Evolutionary conservation across 2,329 filamentous ascomycete species (phyloP).

Genomic region (Diaporthe velutina): DNA sequence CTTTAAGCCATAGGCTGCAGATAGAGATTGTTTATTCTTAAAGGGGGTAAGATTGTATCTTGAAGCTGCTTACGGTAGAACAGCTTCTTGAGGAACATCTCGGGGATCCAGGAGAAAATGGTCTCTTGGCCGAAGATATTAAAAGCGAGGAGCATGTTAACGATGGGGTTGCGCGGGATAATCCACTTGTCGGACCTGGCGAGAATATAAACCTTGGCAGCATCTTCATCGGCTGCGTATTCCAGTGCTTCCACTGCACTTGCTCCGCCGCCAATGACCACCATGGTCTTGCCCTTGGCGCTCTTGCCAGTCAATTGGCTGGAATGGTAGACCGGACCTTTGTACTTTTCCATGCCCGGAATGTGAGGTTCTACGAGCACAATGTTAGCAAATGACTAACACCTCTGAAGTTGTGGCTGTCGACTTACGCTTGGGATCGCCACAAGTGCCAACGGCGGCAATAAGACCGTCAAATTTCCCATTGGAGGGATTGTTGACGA

Average conservation of each 20-base stretch:
- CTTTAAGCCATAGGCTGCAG: too few species aligned
- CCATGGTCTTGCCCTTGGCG: constrained; percentile 80
- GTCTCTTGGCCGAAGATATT: constrained; percentile 87
- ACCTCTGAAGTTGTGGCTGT: background rate
- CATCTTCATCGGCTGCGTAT: constrained; percentile 77
- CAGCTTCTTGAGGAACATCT: constrained; percentile 78
- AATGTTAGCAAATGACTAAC: constrained; percentile 57
- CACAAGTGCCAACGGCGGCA: constrained; percentile 84
- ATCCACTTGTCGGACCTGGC: constrained; percentile 89
- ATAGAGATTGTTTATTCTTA: too few species aligned
- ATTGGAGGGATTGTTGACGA: constrained; percentile 78
- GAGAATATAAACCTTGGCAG: constrained; percentile 78
- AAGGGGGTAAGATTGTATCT: too few species aligned
- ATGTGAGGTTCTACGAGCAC: constrained; percentile 69
- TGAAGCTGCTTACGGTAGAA: too few species aligned
- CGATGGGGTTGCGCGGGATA: constrained; percentile 82
- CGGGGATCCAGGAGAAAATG: constrained; percentile 81
- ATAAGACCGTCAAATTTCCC: constrained; percentile 85
- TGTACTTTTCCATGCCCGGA: constrained; percentile 78
- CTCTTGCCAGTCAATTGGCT: constrained; percentile 79
- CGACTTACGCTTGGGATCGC: constrained; percentile 63
- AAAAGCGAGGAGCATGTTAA: constrained; percentile 79
- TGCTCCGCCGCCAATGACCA: constrained; percentile 83
- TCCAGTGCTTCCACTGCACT: constrained; percentile 87
- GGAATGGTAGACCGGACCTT: constrained; percentile 81